phyloP scores from a whole-genome alignment of 768 basidiomycete species.

The Tricholoma saponaceum region DNA sequence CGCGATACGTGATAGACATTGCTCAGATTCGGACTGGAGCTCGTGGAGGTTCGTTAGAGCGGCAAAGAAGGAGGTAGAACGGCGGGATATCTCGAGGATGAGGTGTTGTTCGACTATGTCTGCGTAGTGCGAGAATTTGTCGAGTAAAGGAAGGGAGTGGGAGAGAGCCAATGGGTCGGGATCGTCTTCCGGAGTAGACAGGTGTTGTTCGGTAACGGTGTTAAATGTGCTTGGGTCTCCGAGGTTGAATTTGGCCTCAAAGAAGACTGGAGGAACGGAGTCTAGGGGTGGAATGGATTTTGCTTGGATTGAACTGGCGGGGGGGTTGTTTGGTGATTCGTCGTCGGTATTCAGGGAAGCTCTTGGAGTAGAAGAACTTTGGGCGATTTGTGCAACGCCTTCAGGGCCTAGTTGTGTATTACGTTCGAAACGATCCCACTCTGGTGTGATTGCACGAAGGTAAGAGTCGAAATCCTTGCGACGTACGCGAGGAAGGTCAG shows the following conservation, averaged over 20 bases:
- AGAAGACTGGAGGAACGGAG: conserved; percentile 79
- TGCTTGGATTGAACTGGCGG: conserved; percentile 23
- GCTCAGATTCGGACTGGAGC: conserved; percentile 83
- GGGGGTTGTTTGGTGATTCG: conserved; percentile 12
- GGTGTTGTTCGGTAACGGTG: conserved; percentile 57
- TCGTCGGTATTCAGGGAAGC: conserved; percentile 15
- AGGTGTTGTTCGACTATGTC: conserved; percentile 95
- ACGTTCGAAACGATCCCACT: conserved; percentile 74
- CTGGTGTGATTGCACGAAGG: conserved; percentile 62
- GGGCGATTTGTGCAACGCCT: conserved; percentile 36
- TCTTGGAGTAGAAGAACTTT: conserved; percentile 23
- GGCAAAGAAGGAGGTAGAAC: conserved; percentile 93
- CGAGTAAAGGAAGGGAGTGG: conserved; percentile 71
- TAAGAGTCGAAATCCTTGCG: conserved; percentile 85
- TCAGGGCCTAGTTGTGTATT: conserved; percentile 34
- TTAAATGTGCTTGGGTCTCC: conserved; percentile 75
- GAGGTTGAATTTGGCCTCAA: conserved; percentile 73
- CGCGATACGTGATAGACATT: conserved; percentile 73
- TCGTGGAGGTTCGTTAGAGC: conserved; percentile 93
- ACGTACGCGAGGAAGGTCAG: conserved; percentile 75
- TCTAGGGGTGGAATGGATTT: conserved; percentile 65
- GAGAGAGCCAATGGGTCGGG: conserved; percentile 42
- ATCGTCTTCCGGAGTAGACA: neutral
- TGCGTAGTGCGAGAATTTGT: conserved; percentile 87
- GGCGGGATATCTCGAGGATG: conserved; percentile 84